Base-by-base conservation (phyloP, 2,329 filamentous ascomycete genomes). In the Aspergillus unguis region DNA sequence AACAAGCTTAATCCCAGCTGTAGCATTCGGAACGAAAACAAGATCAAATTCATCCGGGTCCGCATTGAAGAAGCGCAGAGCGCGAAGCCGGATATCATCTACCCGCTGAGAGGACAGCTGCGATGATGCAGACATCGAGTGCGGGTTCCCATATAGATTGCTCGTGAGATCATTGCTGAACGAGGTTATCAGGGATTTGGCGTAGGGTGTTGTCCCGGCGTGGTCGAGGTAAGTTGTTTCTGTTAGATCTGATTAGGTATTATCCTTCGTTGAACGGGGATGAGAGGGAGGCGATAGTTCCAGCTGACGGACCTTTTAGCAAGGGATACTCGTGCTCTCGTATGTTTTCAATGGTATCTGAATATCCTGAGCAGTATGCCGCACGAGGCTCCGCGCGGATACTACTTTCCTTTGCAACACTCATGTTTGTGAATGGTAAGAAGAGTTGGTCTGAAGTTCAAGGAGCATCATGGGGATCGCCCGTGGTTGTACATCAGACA, bases 1-100 rank as follows among this genome's bases (percentile, higher is more conserved):
- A 2, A 95, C 87, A 8, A 96, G 74, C 71, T 96, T 97, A 63
- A 96, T 86, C 5, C 85, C 92, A 3, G 92, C 90, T 0, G 92
- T 97, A 23, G 92, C 88, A 70, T 97, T 97, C 33, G 90, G 85
- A 27, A 95, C 90, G 67, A 97, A 97, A 1, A 96, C 83, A 2
- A 97, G 72, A 62, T 96, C 92, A 61, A 94, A 97, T 1, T 88
- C 78, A 7, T 84, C 80, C 2, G 92, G 88, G 58, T 91, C 85
- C 2, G 91, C 92, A 40, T 86, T 85, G 72, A 96, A 91, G 63
- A 95, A 90, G 2, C 77, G 77, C 31, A 97, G 75, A 2, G 89
- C 77, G 10, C 83, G 80, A 33, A 90, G 72, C 6, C 92, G 84
- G 29, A 87, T 77, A 68, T 92, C 84, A 58, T 96, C 91, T 52